Percentiles rank a stretch among this genome's conserved stretches.
phyloP scores from a whole-genome alignment of 1,139 yeast species.

The Casaregolazyma lundiana region DNA sequence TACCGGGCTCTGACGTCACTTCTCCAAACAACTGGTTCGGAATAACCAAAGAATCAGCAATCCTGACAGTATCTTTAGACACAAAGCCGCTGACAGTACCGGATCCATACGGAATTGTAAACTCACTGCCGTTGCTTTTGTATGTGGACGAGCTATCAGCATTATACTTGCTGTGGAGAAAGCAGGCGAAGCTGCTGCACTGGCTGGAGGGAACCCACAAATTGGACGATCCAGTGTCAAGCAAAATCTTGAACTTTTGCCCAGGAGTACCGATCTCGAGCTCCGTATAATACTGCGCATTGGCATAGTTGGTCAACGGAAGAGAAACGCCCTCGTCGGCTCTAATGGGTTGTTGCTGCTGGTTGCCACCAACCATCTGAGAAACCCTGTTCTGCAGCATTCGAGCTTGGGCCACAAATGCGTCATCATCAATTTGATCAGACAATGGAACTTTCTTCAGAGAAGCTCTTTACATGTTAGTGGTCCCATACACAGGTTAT shows the following conservation, averaged over 20 bases:
- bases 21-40: conserved; percentile 92
- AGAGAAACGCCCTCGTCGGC: conserved; percentile 49
- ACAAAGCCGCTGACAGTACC: conserved; percentile 90
- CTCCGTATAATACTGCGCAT: conserved; percentile 93
- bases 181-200: conserved; percentile 92
- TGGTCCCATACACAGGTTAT: not conserved
- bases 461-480: conserved; percentile 28
- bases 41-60: conserved; percentile 74
- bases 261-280: conserved; percentile 88
- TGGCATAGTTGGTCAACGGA: conserved; percentile 86
- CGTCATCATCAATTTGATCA: conserved; percentile 53
- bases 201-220: conserved; percentile 92
- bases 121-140: conserved; percentile 78
- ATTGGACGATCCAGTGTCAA: conserved; percentile 95
- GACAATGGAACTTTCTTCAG: conserved; percentile 60
- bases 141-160: conserved; percentile 74
- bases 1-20: conserved; percentile 94
- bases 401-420: conserved; percentile 6
- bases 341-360: conserved; percentile 28
- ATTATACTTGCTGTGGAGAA: conserved; percentile 84
- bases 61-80: conserved; percentile 71
- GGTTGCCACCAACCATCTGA: conserved; percentile 40
- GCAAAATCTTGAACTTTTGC: conserved; percentile 68
- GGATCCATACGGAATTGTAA: conserved; percentile 84
- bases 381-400: conserved; percentile 6